phyloP scores from a whole-genome alignment of 306 rosid species.

The Malus sylvestris region DNA sequence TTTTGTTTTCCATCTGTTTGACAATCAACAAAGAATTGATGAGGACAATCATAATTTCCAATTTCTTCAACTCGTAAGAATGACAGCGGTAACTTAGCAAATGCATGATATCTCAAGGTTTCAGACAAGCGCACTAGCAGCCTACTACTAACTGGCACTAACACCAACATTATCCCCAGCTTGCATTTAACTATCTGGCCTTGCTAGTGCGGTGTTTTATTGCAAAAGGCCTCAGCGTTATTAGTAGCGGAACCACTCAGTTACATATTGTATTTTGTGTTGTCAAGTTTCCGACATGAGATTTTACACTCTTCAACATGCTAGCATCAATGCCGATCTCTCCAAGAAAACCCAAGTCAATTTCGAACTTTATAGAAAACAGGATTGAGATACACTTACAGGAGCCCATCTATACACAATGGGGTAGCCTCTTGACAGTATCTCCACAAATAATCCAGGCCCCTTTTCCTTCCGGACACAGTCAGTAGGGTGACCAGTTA shows the following conservation, averaged over 20 bases:
- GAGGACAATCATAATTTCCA: neutral
- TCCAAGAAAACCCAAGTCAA: neutral
- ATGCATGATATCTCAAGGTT: neutral
- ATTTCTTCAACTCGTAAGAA: neutral
- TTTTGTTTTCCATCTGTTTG: constrained; percentile 65
- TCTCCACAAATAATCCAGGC: constrained; percentile 49
- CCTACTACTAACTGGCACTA: no score
- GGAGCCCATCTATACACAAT: constrained; percentile 81
- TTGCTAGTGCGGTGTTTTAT: no score
- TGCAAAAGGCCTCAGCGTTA: no score
- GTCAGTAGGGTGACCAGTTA: neutral
- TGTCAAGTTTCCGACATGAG: no score
- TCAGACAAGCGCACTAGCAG: no score
- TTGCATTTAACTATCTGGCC: no score
- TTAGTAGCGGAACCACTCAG: no score
- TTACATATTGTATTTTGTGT: no score
- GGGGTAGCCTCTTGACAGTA: constrained; percentile 50
- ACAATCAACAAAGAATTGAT: constrained; percentile 8
- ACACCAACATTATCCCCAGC: no score
- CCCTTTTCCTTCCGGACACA: constrained; percentile 17
- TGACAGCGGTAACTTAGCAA: neutral
- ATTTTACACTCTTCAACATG: no score
- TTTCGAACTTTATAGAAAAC: neutral
- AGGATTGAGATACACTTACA: constrained; percentile 39
- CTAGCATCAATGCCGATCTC: neutral